A percentile compares a stretch with the other conserved stretches of the same genome.
Conservation (phyloP, 1,284 basidiomycete genomes). For the Marasmius oreades region DNA sequence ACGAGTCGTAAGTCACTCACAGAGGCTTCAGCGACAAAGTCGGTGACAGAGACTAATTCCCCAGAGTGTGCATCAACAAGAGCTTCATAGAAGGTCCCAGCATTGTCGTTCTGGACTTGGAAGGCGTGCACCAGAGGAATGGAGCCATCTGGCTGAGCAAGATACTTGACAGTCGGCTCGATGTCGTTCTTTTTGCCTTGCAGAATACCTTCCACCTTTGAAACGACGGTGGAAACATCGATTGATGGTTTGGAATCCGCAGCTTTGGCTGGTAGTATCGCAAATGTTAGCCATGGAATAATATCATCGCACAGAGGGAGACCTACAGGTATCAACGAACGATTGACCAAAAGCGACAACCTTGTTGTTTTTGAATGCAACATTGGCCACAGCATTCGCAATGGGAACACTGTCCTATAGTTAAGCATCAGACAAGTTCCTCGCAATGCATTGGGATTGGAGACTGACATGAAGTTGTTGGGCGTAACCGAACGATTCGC, state of each 20-base stretch:
- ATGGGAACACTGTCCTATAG: not conserved
- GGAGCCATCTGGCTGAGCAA: slow-evolving; percentile 41
- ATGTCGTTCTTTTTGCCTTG: slow-evolving; percentile 30
- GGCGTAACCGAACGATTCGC: not conserved
- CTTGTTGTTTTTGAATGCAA: not conserved
- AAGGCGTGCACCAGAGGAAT: slow-evolving; percentile 46
- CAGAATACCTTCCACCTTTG: slow-evolving; percentile 26
- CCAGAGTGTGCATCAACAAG: slow-evolving; percentile 57
- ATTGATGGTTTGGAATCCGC: slow-evolving; percentile 29
- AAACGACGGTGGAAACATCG: slow-evolving; percentile 24
- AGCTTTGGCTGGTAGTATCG: slow-evolving; percentile 24
- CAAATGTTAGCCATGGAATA: not conserved
- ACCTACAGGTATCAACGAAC: not conserved
- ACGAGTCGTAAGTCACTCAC: slow-evolving; percentile 25
- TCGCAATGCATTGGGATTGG: not conserved
- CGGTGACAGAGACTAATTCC: slow-evolving; percentile 50
- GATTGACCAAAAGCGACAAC: not conserved
- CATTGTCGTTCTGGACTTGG: slow-evolving; percentile 48
- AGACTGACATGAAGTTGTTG: not conserved
- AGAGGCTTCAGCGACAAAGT: slow-evolving; percentile 46
- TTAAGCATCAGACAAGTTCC: not conserved
- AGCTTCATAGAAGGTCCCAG: slow-evolving; percentile 57
- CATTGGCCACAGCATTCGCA: not conserved
- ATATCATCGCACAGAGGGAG: not conserved
- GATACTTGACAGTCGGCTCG: slow-evolving; percentile 32